Base-by-base conservation (phyloP, 108 stramenopile genomes). In the Nannochloropsis granulata region DNA sequence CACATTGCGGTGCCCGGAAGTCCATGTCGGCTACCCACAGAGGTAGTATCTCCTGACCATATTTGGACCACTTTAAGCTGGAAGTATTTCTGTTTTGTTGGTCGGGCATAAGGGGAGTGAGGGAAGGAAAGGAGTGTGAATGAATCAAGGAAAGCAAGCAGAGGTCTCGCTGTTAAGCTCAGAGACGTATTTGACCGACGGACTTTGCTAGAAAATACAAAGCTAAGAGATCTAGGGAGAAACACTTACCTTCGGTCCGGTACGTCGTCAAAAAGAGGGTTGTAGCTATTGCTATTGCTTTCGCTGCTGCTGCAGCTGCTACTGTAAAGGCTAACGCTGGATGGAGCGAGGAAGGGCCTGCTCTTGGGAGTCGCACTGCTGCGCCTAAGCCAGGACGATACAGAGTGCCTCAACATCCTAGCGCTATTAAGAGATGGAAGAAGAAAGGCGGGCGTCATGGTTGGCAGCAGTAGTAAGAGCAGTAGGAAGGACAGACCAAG, bases 11-110 rank as follows among this genome's bases (percentile, higher is more conserved):
- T 3, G 79, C 42, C 12, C 79, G 83, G 25, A 89, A 78, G 86
- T 89, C 89, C 89, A 89, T 89, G 88, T 89, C 89, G 8, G 89
- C 89, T 24, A 85, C 85, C 85, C 85, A 85, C 85, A 85, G 44
- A 5, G 85, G 85, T 13, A 81, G n/a, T 14, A 85, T 80, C 19
- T 82, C 81, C 8, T 44, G 19, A 78, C 78, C 81, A 13, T 44
- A 71, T 71, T 71, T 71, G 56, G 56, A n/a, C 56, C 56, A 71
- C n/a, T 71, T 71, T 10, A 71, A n/a, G 11, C 56, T 71, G 21
- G 56, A 71, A 71, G 56, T 71, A 16, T 34, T 34, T 34, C 34
- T 34, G 34, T 34, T 34, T 34, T 34, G 34, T 3, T 34, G 34
- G 34, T 34, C 5, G 34, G 34, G 5, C 2, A 5, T 3, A 3